These are phyloP conservation scores for Paecilomyces formosus DNA, from an alignment of 2,329 filamentous ascomycete species.

Conservation along the genomic window DNA sequence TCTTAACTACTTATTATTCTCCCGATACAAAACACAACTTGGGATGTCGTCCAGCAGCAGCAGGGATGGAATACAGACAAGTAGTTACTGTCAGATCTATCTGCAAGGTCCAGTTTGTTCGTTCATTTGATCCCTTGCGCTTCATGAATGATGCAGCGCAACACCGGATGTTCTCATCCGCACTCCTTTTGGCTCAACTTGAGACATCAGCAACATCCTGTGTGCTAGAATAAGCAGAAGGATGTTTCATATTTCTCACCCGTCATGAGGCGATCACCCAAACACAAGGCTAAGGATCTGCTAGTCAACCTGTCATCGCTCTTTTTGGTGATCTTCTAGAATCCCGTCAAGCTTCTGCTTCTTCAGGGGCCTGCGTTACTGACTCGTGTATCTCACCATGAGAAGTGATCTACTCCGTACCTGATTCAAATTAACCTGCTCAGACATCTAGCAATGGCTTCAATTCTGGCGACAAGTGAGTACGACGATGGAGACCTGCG, in stretches of 20 bases:
- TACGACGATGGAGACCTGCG: no score
- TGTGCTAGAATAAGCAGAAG: background rate
- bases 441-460: no score
- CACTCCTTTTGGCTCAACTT: background rate
- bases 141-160: background rate
- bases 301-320: background rate
- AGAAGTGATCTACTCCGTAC: no score
- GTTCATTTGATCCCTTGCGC: background rate
- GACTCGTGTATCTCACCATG: background rate
- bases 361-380: background rate
- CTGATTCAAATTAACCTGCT: no score
- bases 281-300: background rate
- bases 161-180: background rate
- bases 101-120: background rate
- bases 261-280: background rate
- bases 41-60: no score
- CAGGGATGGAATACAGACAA: no score
- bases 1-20: no score
- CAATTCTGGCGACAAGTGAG: no score
- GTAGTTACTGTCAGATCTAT: background rate
- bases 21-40: no score
- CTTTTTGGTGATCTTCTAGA: background rate
- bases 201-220: background rate
- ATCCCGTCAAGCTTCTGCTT: background rate
- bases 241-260: background rate